Percentiles rank a stretch among this genome's conserved stretches.
Conservation (phyloP, 306 rosid species). For the Vigna reflexopilosa region DNA sequence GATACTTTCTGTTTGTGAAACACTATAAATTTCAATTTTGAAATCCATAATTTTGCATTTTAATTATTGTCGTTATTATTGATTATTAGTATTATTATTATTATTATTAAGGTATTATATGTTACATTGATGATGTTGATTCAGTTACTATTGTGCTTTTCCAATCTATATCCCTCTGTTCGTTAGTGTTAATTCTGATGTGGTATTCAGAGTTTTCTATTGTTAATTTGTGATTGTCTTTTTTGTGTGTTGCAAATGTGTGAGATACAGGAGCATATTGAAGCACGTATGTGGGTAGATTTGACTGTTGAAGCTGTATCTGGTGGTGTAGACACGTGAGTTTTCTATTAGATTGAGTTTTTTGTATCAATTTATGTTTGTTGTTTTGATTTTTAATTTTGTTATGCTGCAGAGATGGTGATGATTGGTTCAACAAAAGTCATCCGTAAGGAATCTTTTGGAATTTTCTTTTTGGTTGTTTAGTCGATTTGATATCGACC, state of each 20-base stretch:
- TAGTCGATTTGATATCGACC: background rate
- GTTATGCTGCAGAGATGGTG: conserved; percentile 59
- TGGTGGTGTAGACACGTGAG: conserved; percentile 60
- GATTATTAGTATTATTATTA: background rate
- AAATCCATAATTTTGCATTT: background rate
- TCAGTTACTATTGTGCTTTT: background rate
- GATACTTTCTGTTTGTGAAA: background rate
- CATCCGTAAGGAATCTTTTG: conserved; percentile 64
- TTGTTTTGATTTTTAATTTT: conserved; percentile 10
- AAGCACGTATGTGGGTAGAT: conserved; percentile 92
- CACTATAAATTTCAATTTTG: background rate
- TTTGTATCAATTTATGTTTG: conserved; percentile 10
- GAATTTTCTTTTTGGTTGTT: background rate
- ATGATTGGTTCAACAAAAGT: conserved; percentile 69
- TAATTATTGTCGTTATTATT: background rate
- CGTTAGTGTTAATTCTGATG: background rate
- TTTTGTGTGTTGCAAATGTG: conserved; percentile 36
- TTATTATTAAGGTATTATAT: background rate
- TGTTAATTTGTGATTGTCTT: conserved; percentile 5
- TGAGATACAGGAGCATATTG: conserved; percentile 69
- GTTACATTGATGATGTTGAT: conserved; percentile 5
- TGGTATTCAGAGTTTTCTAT: conserved; percentile 3
- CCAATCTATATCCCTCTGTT: background rate
- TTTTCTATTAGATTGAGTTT: conserved; percentile 28
- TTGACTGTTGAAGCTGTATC: conserved; percentile 59